A percentile compares a stretch with the other conserved stretches of the same genome.
phyloP scores from a whole-genome alignment of 495 filamentous ascomycete genomes.

The Penicillium maclennaniae region DNA sequence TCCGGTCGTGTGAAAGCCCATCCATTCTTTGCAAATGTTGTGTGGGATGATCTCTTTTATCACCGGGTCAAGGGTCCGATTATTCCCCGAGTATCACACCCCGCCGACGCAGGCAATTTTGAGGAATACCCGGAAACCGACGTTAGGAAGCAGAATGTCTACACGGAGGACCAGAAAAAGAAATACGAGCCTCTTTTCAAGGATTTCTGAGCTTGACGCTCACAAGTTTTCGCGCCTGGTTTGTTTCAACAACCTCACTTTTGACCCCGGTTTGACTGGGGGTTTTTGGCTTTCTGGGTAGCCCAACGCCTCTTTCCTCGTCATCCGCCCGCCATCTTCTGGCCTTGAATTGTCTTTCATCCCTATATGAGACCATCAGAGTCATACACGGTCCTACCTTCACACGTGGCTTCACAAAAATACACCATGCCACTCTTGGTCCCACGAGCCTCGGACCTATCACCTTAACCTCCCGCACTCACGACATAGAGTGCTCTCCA shows the following conservation, averaged over 20 bases:
- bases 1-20: conserved; percentile 79
- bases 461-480: background rate
- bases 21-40: conserved; percentile 76
- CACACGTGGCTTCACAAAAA: background rate
- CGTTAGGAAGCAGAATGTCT: conserved; percentile 52
- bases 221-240: background rate
- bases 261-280: background rate
- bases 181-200: conserved; percentile 77
- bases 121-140: conserved; percentile 72
- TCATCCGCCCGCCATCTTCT: background rate
- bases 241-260: conserved; percentile 13
- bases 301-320: background rate
- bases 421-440: background rate
- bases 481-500: background rate
- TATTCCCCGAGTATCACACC: conserved; percentile 72
- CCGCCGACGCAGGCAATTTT: conserved; percentile 86
- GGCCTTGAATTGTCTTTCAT: background rate
- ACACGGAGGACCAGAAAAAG: conserved; percentile 67
- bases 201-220: conserved; percentile 58
- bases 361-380: background rate
- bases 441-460: background rate
- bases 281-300: background rate
- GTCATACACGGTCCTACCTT: background rate
- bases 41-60: conserved; percentile 81
- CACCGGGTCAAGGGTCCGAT: conserved; percentile 74